Evolutionary conservation across 2,329 filamentous ascomycete species (phyloP).

Genomic region (Penicillium thymicola): DNA sequence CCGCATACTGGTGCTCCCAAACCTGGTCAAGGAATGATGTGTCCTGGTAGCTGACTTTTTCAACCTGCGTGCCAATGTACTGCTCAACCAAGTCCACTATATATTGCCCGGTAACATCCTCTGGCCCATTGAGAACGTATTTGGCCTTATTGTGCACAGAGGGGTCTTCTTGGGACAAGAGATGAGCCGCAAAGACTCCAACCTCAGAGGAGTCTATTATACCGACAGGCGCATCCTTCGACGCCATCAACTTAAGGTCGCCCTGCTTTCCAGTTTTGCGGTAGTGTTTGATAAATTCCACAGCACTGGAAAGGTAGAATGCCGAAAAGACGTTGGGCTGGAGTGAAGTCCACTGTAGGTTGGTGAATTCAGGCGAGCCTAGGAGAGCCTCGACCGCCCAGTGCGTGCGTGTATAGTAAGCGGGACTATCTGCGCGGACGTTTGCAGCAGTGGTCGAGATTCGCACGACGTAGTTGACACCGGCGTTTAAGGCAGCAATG

Average conservation of each 20-base stretch:
- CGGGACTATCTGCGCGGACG: slow-evolving; percentile 34
- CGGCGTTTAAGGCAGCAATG: slow-evolving; percentile 33
- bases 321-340: slow-evolving; percentile 37
- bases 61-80: slow-evolving; percentile 26
- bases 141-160: slow-evolving; percentile 31
- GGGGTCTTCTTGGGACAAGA: slow-evolving; percentile 32
- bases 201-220: slow-evolving; percentile 21
- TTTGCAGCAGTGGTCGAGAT: slow-evolving; percentile 42
- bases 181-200: slow-evolving; percentile 36
- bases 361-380: slow-evolving; percentile 34
- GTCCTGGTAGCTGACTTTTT: slow-evolving; percentile 34
- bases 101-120: slow-evolving; percentile 38
- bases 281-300: slow-evolving; percentile 33
- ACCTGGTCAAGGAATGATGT: slow-evolving; percentile 28
- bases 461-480: slow-evolving; percentile 44
- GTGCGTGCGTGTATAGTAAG: slow-evolving; percentile 40
- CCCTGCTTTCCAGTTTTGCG: slow-evolving; percentile 34
- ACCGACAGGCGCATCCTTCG: slow-evolving; percentile 30
- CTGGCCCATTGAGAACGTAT: slow-evolving; percentile 43
- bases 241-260: slow-evolving; percentile 28
- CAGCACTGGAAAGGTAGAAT: slow-evolving; percentile 24
- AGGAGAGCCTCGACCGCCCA: slow-evolving; percentile 45
- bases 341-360: slow-evolving; percentile 41
- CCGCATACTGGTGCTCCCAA: slow-evolving; percentile 10
- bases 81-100: slow-evolving; percentile 37